Evolutionary conservation across 345 rosid species (phyloP), one percentile per base, ranked within the genome.

Genomic region (Lepidium africanum): DNA sequence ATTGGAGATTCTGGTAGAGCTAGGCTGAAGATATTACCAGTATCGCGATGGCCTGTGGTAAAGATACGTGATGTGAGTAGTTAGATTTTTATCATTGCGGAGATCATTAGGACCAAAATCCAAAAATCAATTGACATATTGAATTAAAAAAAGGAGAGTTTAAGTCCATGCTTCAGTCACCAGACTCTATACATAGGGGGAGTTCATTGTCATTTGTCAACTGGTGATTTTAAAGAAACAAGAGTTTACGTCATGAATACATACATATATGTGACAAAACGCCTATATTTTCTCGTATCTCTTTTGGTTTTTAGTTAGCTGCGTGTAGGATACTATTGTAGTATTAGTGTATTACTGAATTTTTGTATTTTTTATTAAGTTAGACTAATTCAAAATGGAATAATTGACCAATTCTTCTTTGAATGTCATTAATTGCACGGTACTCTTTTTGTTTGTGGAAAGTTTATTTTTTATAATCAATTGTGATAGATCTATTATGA

Each of bases 381-480:
- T 66, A 66, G 67, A 74, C 67, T 37, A 7, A 46, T 50, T 67
- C 68, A 67, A 74, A 51, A 36, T 25, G 27, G 14, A 43, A 19
- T 23, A 25, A 36, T 74, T 59, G 77, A 74, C 77, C 69, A 60
- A 23, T 39, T 73, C 68, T 42, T 40, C 60, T 27, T 14, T 23
- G 5, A 57, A 59, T 54, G 49, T 11, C 73, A 41, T 37, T 3
- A 27, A 27, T 25, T 72, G 48, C 43, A 73, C 77, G 72, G 72
- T 63, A 51, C 37, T 27, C 39, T 36, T 37, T 59, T 72, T 47
- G 39, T 58, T 70, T 63, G 64, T 71, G 59, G 76, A 73, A 73
- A 19, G 3, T 16, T 13, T 14, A 30, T 30, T 36, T 9, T 37
- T 4, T 43, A 38, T 62, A 55, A 36, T 62, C 10, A 27, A 37